These are phyloP conservation scores for Chlorella sp. DNA, from an alignment of 139 green algal genomes.

Conservation along the genomic window DNA sequence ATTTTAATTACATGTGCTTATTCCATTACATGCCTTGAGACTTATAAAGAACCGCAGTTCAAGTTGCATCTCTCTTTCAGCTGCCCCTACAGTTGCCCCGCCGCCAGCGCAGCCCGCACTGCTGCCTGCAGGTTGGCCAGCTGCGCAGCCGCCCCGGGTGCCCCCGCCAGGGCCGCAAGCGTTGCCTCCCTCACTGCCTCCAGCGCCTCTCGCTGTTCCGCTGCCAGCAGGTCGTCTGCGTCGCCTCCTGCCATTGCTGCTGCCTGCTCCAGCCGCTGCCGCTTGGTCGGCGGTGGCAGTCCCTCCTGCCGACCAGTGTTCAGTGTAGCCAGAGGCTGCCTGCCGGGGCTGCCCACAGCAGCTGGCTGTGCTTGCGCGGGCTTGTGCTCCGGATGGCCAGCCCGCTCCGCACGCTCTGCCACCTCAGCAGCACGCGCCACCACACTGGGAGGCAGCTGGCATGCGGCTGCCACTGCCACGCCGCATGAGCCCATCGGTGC, in stretches of 20 bases:
- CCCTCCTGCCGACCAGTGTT: not conserved
- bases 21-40: too few relatives aligned
- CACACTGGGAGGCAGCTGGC: conserved; percentile 45
- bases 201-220: not conserved
- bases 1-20: too few relatives aligned
- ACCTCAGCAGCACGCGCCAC: conserved; percentile 31
- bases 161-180: not conserved
- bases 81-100: not conserved
- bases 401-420: not conserved
- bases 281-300: not conserved
- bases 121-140: not conserved
- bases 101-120: not conserved
- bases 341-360: not conserved
- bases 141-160: not conserved
- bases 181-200: not conserved
- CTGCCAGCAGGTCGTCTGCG: too few relatives aligned
- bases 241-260: not conserved
- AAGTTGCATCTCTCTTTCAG: too few relatives aligned
- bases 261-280: not conserved
- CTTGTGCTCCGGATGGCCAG: too few relatives aligned
- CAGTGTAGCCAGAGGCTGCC: not conserved
- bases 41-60: too few relatives aligned
- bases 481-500: conserved; percentile 60
- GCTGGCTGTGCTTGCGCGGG: not conserved
- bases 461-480: conserved; percentile 50